Base-by-base conservation (phyloP, 345 rosid genomes). In the Bruguiera parviflora region DNA sequence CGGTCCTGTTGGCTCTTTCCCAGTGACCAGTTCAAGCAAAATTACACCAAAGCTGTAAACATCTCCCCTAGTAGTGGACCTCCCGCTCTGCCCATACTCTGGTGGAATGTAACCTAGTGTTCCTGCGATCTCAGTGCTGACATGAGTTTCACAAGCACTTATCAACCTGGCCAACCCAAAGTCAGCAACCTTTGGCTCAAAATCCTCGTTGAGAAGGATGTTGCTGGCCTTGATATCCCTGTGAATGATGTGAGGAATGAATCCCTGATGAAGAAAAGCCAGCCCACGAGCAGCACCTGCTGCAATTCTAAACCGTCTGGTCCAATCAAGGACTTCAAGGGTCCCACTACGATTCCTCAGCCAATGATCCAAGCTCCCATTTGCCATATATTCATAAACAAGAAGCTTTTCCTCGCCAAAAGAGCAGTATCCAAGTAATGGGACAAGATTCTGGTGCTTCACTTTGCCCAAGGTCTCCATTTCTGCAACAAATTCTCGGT, bases 381-480 rank as follows among this genome's bases (percentile, higher is more conserved):
- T 89, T 6, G 80, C 84, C 98, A 95, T 92, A 61, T 92, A 92
- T 67, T 92, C 92, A 29, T 92, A 95, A 25, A 95, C 96, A 25
- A 95, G 97, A 13, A 92, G 84, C 84, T 90, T 95, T 73, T 95
- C 99, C 68, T 92, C 98, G 3, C 82, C 85, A 8, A 75, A 79
- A n/a, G 96, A 86, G 81, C 97, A 90, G 74, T 92, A 95, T 3
- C 97, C 98, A 2, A 95, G 89, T 72, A 95, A 64, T 18, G 94
- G 86, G 20, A 95, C 94, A 0, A 95, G 91, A 71, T 95, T 90
- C 47, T 74, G 86, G 83, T 92, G 98, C 84, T 92, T 95, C 37
- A 95, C 96, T 83, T 95, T 92, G 37, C 97, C 99, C 65, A 95
- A 52, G 6, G 98, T 95, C 76, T 95, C 97, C 97, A 90, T 90